These are phyloP conservation scores for Quercus tomentella DNA, from an alignment of 331 rosid genomes.

Conservation along the genomic window DNA sequence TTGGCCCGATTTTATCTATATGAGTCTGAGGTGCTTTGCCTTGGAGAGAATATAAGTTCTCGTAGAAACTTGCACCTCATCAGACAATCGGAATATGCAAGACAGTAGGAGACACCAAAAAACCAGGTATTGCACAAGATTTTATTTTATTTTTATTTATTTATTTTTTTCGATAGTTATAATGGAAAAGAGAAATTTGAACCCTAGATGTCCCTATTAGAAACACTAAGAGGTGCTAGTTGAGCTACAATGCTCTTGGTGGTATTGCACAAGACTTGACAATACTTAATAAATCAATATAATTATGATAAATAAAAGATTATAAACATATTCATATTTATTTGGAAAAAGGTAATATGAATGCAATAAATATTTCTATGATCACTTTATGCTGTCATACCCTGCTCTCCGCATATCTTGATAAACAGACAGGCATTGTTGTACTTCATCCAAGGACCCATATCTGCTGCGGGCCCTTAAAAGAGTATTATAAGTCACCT, in stretches of 20 bases:
- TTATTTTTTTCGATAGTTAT: no score
- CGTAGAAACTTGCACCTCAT: background rate
- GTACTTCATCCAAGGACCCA: conserved; percentile 75
- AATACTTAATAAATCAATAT: background rate
- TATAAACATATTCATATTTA: background rate
- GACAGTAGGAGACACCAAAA: background rate
- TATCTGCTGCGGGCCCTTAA: conserved; percentile 71
- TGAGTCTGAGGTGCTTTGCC: background rate
- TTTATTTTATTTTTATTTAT: background rate
- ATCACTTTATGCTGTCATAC: conserved; percentile 36
- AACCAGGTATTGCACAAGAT: background rate
- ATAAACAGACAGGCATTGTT: conserved; percentile 77
- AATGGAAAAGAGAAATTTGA: no score
- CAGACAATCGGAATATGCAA: background rate
- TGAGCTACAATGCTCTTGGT: no score
- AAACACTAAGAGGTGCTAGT: no score
- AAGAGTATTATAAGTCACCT: conserved; percentile 90
- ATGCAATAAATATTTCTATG: background rate
- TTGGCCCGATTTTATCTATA: background rate
- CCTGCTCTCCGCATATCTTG: conserved; percentile 95
- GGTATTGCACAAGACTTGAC: background rate
- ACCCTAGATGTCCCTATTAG: no score
- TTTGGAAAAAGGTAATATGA: conserved; percentile 2
- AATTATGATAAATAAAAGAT: conserved; percentile 2
- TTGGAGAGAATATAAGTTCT: background rate